phyloP scores from a whole-genome alignment of 2,329 filamentous ascomycete species.

The Blastomyces parvus region DNA sequence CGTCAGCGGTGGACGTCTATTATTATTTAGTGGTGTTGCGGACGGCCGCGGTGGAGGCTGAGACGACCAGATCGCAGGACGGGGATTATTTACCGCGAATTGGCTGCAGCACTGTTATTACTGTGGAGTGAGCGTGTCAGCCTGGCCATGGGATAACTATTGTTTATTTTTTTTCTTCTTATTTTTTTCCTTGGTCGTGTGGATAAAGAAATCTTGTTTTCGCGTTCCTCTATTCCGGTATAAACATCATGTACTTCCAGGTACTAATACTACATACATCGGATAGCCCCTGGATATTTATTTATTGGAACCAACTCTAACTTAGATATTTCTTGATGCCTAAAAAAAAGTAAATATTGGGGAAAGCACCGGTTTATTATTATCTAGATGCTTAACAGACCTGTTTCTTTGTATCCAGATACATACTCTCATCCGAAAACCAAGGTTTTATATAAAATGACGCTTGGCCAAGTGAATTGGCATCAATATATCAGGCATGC shows the following conservation, averaged over 20 bases:
- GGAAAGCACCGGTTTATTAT: too few species aligned
- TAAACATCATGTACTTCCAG: too few species aligned
- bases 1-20: constrained; percentile 5
- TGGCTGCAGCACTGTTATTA: background rate
- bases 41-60: background rate
- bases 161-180: background rate
- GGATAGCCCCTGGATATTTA: background rate
- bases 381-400: too few species aligned
- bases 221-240: background rate
- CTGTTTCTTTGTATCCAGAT: too few species aligned
- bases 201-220: background rate
- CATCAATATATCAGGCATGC: too few species aligned
- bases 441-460: too few species aligned
- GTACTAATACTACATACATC: too few species aligned
- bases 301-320: too few species aligned
- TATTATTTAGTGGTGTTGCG: constrained; percentile 5
- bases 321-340: too few species aligned
- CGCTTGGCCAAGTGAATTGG: too few species aligned
- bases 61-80: background rate
- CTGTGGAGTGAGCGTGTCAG: background rate
- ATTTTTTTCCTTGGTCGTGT: background rate
- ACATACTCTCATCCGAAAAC: too few species aligned
- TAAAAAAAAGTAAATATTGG: too few species aligned
- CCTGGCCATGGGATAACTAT: background rate
- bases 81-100: background rate